Conservation (phyloP, 352 stramenopile genomes). For the Pythium brachiatum region DNA sequence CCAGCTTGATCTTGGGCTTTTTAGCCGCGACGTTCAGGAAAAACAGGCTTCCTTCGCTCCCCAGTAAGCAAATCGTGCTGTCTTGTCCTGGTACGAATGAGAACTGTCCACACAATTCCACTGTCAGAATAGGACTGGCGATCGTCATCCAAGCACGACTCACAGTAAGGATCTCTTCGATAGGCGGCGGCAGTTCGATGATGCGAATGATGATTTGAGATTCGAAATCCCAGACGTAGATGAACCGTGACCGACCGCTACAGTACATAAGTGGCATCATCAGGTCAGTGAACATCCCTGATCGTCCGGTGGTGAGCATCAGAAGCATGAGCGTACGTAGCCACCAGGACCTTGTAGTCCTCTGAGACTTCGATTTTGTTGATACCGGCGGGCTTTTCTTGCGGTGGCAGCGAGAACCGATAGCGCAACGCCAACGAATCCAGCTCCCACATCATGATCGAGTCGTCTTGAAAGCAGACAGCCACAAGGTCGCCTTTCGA, state of each 20-base stretch:
- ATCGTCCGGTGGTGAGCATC: background rate
- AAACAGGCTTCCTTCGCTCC: slow-evolving; percentile 60
- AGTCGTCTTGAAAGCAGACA: slow-evolving; percentile 80
- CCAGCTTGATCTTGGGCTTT: slow-evolving; percentile 69
- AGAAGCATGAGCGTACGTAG: slow-evolving; percentile 41
- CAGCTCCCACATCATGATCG: slow-evolving; percentile 87
- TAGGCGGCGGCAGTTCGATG: slow-evolving; percentile 73
- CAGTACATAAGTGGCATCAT: background rate
- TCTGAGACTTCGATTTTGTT: slow-evolving; percentile 73
- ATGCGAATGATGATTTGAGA: slow-evolving; percentile 83
- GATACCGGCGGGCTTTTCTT: slow-evolving; percentile 57
- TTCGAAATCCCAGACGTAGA: slow-evolving; percentile 85
- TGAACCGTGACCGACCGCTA: slow-evolving; percentile 67
- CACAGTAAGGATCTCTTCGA: slow-evolving; percentile 65
- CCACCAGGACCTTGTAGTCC: slow-evolving; percentile 71
- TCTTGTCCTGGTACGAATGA: slow-evolving; percentile 55
- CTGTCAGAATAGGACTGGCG: too few species aligned
- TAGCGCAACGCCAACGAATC: slow-evolving; percentile 70
- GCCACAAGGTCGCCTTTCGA: slow-evolving; percentile 58
- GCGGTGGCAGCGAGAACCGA: slow-evolving; percentile 61
- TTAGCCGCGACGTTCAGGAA: slow-evolving; percentile 71
- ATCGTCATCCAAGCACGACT: slow-evolving; percentile 11
- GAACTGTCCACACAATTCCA: slow-evolving; percentile 35
- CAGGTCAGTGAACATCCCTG: background rate
- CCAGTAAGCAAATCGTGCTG: slow-evolving; percentile 66